Evolutionary conservation across 2,329 filamentous ascomycete genomes (phyloP).

Genomic region (Penicillium sp.): DNA sequence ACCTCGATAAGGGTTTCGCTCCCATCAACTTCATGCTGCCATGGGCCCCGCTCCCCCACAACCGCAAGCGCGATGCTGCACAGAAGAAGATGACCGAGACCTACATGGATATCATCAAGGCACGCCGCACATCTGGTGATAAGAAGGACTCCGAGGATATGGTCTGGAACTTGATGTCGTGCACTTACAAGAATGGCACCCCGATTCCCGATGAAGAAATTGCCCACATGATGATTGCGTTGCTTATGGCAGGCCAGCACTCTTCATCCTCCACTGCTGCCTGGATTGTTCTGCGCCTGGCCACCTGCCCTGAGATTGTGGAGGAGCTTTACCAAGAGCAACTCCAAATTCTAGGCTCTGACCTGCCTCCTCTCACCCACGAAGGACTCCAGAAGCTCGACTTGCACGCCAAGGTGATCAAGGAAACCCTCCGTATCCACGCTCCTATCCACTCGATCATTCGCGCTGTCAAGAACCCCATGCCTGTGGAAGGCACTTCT

Average conservation of each 20-base stretch:
- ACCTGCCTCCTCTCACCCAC: slow-evolving; percentile 72
- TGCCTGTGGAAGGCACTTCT: slow-evolving; percentile 78
- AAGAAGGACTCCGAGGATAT: slow-evolving; percentile 67
- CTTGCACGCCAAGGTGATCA: slow-evolving; percentile 80
- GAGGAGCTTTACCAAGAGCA: slow-evolving; percentile 86
- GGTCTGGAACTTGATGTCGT: slow-evolving; percentile 87
- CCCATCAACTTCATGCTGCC: slow-evolving; percentile 88
- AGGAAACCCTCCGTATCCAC: slow-evolving; percentile 87
- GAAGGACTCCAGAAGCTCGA: slow-evolving; percentile 77
- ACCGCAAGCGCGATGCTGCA: slow-evolving; percentile 75
- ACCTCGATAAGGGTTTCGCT: slow-evolving; percentile 86
- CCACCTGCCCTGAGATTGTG: slow-evolving; percentile 72
- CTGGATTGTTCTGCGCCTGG: slow-evolving; percentile 82
- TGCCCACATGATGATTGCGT: slow-evolving; percentile 90
- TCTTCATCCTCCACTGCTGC: slow-evolving; percentile 80
- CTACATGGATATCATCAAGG: slow-evolving; percentile 78
- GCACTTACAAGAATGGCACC: slow-evolving; percentile 77
- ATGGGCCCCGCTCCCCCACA: slow-evolving; percentile 86
- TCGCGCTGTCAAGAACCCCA: slow-evolving; percentile 84
- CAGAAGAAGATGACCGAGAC: slow-evolving; percentile 77
- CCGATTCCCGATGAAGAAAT: slow-evolving; percentile 79
- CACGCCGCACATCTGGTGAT: slow-evolving; percentile 59
- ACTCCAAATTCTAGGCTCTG: slow-evolving; percentile 66
- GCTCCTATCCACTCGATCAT: slow-evolving; percentile 94
- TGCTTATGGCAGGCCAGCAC: slow-evolving; percentile 90